Evolutionary conservation across 768 basidiomycete species (phyloP).

Genomic region (Russula emetica): DNA sequence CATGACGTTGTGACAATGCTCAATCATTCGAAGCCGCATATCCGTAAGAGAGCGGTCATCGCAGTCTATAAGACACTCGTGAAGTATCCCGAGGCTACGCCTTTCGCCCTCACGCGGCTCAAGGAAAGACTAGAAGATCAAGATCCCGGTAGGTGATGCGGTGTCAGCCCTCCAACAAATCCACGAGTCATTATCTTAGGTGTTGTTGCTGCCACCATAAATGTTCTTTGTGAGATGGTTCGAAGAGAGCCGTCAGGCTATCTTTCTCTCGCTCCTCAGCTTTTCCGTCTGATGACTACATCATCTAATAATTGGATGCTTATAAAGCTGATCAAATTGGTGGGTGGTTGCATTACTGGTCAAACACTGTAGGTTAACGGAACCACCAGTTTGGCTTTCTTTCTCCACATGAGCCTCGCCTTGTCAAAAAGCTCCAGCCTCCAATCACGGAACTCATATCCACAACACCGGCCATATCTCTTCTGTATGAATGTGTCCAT

Average conservation of each 20-base stretch:
- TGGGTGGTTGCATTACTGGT: slow-evolving; percentile 36
- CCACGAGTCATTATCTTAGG: slow-evolving; percentile 42
- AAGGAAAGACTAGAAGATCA: slow-evolving; percentile 78
- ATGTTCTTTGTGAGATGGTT: slow-evolving; percentile 90
- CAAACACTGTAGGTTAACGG: slow-evolving; percentile 2
- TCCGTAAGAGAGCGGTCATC: slow-evolving; percentile 87
- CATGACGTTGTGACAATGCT: slow-evolving; percentile 82
- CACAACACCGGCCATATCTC: slow-evolving; percentile 90
- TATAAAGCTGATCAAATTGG: slow-evolving; percentile 96
- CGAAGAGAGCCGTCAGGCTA: slow-evolving; percentile 75
- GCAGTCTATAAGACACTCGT: slow-evolving; percentile 75
- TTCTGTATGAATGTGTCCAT: slow-evolving; percentile 96
- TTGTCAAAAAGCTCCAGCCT: slow-evolving; percentile 90
- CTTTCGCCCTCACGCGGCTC: slow-evolving; percentile 60
- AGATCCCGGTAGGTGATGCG: slow-evolving; percentile 52
- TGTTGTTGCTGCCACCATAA: slow-evolving; percentile 91
- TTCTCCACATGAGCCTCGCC: slow-evolving; percentile 85
- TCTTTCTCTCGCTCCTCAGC: slow-evolving; percentile 80
- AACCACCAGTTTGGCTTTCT: slow-evolving; percentile 78
- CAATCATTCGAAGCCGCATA: slow-evolving; percentile 81
- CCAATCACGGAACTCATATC: slow-evolving; percentile 95
- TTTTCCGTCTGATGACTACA: slow-evolving; percentile 89
- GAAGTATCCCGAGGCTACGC: slow-evolving; percentile 76
- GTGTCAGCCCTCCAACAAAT: neutral
- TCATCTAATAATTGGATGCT: slow-evolving; percentile 99